Conservation (phyloP, 192 early-diverging fungal species). For the Powellomyces hirtus region DNA sequence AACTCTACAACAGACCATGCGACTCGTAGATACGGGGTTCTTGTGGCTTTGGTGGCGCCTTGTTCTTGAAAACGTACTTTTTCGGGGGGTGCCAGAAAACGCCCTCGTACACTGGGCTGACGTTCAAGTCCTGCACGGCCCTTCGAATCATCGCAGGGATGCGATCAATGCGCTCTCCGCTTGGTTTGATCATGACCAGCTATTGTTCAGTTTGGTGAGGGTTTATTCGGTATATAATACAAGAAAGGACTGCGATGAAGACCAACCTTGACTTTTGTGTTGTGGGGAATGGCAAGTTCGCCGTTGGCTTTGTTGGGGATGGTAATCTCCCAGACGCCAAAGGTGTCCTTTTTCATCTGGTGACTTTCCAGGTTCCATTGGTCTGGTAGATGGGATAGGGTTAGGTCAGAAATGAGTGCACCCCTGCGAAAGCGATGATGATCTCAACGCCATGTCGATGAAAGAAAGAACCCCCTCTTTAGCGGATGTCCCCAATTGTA, state of each 20-base stretch:
- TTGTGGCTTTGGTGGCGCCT: conserved; percentile 62
- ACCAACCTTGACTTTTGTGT: conserved; percentile 81
- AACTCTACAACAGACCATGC: conserved; percentile 82
- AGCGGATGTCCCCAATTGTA: no score
- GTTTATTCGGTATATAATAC: no score
- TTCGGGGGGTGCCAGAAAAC: conserved; percentile 91
- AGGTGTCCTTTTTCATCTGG: conserved; percentile 75
- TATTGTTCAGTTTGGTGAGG: no score
- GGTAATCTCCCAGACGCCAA: conserved; percentile 77
- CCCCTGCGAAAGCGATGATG: no score
- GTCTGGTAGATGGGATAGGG: conserved; percentile 60
- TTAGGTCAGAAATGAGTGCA: no score
- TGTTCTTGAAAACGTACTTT: conserved; percentile 76
- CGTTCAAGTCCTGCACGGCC: conserved; percentile 79
- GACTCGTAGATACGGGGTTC: conserved; percentile 87
- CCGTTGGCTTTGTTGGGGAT: conserved; percentile 66
- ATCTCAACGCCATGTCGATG: neutral
- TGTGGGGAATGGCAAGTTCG: conserved; percentile 72
- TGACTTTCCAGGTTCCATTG: conserved; percentile 77
- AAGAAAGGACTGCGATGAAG: no score
- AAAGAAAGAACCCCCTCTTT: no score
- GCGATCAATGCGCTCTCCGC: conserved; percentile 78
- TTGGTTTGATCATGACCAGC: conserved; percentile 58
- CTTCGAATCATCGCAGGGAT: conserved; percentile 86
- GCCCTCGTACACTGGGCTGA: conserved; percentile 83